phyloP scores from a whole-genome alignment of 2,329 filamentous ascomycete genomes.

The Xylariaceae sp. region DNA sequence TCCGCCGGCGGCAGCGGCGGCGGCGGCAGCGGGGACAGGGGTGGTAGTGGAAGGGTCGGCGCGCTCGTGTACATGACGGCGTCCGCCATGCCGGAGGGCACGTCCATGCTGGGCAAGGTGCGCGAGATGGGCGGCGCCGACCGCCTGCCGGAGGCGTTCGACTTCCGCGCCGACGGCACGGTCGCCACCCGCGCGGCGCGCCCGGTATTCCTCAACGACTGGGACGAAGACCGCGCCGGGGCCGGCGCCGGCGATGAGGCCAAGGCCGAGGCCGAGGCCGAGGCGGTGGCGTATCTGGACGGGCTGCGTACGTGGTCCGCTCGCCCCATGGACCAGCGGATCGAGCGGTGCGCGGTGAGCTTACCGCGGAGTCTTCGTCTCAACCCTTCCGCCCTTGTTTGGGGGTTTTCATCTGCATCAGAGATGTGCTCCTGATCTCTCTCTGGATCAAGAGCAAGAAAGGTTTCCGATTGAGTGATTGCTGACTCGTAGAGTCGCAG shows the following conservation, averaged over 20 bases:
- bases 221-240: conserved; percentile 1
- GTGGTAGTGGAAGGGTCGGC: no score
- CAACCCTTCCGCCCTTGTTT: no score
- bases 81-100: conserved; percentile 4
- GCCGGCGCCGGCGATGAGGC: no score
- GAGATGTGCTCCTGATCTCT: no score
- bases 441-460: no score
- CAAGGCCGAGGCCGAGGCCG: background rate
- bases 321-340: background rate
- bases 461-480: no score
- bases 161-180: conserved; percentile 7
- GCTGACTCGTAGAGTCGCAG: no score
- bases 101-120: conserved; percentile 4
- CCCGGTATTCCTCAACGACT: background rate
- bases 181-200: conserved; percentile 2
- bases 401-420: no score
- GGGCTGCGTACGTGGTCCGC: background rate
- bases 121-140: conserved; percentile 3
- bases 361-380: no score
- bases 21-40: no score
- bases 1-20: conserved; percentile 15
- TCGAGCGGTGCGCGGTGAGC: conserved; percentile 1
- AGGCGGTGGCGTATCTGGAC: background rate
- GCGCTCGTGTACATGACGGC: conserved; percentile 16
- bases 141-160: conserved; percentile 4